A percentile compares a stretch with the other conserved stretches of the same genome.
Conservation (phyloP, 345 rosid genomes). For the Hibiscus tridactylites region DNA sequence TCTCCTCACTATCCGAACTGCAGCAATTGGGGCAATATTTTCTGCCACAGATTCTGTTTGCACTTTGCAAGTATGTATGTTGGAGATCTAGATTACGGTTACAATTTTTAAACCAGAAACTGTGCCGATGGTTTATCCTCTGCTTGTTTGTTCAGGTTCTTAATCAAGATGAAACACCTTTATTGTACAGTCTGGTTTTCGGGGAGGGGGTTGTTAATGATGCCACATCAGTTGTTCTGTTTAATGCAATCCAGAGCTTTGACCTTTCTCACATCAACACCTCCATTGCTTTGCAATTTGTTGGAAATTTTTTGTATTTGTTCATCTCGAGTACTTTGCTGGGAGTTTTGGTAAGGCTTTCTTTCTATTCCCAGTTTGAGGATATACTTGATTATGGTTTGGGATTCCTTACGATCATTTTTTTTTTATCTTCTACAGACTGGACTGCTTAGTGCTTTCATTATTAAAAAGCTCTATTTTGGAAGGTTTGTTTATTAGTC, state of each 20-base stretch:
- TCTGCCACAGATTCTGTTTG: slow-evolving; percentile 99
- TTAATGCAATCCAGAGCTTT: slow-evolving; percentile 81
- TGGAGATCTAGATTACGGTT: background rate
- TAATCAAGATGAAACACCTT: slow-evolving; percentile 88
- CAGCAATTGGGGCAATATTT: slow-evolving; percentile 96
- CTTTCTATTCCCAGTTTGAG: background rate
- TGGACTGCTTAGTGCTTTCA: slow-evolving; percentile 84
- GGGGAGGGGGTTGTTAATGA: slow-evolving; percentile 98
- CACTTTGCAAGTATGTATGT: slow-evolving; percentile 70
- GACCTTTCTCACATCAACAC: slow-evolving; percentile 66
- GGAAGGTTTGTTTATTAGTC: slow-evolving; percentile 54
- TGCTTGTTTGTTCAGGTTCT: slow-evolving; percentile 50
- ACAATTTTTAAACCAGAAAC: slow-evolving; percentile 1
- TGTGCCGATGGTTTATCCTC: background rate
- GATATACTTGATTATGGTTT: background rate
- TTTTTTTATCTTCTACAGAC: slow-evolving; percentile 39
- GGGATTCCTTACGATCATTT: background rate
- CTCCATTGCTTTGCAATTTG: slow-evolving; percentile 41
- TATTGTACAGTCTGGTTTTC: slow-evolving; percentile 78
- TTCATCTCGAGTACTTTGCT: slow-evolving; percentile 73
- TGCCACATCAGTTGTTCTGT: slow-evolving; percentile 95
- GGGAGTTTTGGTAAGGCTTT: slow-evolving; percentile 55
- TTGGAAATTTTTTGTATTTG: slow-evolving; percentile 66
- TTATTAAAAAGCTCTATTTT: slow-evolving; percentile 75
- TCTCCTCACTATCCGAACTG: slow-evolving; percentile 15